Conservation (phyloP, 2,329 filamentous ascomycete genomes). For the Scedosporium aurantiacum region DNA sequence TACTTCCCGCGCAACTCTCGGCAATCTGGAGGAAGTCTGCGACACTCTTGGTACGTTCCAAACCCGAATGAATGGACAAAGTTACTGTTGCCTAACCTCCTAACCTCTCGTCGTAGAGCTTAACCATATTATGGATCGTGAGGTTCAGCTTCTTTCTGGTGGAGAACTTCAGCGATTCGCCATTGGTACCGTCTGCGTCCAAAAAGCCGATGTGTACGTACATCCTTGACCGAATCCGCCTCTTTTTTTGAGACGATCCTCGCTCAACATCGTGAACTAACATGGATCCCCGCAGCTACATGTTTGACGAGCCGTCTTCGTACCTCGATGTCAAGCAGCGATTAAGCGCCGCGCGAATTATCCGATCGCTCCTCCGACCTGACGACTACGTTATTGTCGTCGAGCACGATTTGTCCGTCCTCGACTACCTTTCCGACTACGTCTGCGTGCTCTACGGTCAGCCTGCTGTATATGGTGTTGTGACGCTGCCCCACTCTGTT, state of each 20-base stretch:
- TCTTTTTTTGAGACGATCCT: slow-evolving; percentile 18
- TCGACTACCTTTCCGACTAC: slow-evolving; percentile 98
- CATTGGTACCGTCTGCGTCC: slow-evolving; percentile 89
- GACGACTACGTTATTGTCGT: slow-evolving; percentile 97
- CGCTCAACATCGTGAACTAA: background rate
- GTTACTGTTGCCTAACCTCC: slow-evolving; percentile 14
- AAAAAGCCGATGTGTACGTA: slow-evolving; percentile 69
- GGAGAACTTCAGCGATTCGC: slow-evolving; percentile 97
- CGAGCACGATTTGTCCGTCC: slow-evolving; percentile 96
- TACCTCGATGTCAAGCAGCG: slow-evolving; percentile 99
- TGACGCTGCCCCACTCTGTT: slow-evolving; percentile 88
- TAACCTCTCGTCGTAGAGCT: slow-evolving; percentile 42
- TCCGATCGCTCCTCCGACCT: slow-evolving; percentile 77
- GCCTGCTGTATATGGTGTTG: slow-evolving; percentile 94
- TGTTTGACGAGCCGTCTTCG: slow-evolving; percentile 99
- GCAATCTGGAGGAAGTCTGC: slow-evolving; percentile 71
- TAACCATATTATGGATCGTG: slow-evolving; percentile 81
- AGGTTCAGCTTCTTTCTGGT: slow-evolving; percentile 82
- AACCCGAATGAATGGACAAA: background rate
- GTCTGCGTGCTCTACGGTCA: slow-evolving; percentile 95
- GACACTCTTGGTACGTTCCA: slow-evolving; percentile 46
- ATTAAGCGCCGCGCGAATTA: slow-evolving; percentile 82
- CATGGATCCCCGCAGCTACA: slow-evolving; percentile 51
- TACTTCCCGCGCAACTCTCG: slow-evolving; percentile 62
- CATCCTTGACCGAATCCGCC: too few relatives aligned